phyloP scores from a whole-genome alignment of 176 grass and related monocot species.

The Phyllostachys edulis region DNA sequence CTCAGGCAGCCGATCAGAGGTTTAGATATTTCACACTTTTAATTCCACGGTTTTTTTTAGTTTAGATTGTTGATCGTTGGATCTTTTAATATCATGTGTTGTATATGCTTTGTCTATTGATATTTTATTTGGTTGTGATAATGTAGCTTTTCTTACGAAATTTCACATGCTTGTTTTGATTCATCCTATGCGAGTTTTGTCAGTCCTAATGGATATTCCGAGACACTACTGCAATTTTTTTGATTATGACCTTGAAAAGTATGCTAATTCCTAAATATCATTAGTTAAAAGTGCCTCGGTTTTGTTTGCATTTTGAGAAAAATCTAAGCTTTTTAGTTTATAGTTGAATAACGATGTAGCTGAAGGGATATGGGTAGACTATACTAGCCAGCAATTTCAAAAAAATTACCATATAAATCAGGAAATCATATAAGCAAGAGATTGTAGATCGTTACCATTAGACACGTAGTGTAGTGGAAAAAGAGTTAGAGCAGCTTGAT shows the following conservation, averaged over 20 bases:
- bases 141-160: not conserved
- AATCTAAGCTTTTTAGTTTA: not conserved
- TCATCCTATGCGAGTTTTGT: not conserved
- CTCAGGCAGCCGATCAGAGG: not conserved
- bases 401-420: too few species aligned
- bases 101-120: conserved; percentile 2
- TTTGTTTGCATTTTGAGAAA: not conserved
- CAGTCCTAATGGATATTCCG: not conserved
- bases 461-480: too few species aligned
- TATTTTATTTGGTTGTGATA: not conserved
- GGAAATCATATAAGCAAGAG: too few species aligned
- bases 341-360: not conserved
- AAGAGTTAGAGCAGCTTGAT: too few species aligned
- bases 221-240: not conserved
- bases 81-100: conserved; percentile 1
- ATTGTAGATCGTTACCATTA: too few species aligned
- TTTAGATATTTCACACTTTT: conserved; percentile 5
- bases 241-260: conserved; percentile 10
- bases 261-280: not conserved
- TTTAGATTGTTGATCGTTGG: not conserved
- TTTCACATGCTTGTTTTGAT: not conserved
- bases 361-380: too few species aligned
- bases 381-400: too few species aligned
- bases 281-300: not conserved
- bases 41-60: not conserved